Evolutionary conservation across 768 basidiomycete genomes (phyloP), one percentile per base, ranked within the genome.

Genomic region (Cantharellus anzutake): DNA sequence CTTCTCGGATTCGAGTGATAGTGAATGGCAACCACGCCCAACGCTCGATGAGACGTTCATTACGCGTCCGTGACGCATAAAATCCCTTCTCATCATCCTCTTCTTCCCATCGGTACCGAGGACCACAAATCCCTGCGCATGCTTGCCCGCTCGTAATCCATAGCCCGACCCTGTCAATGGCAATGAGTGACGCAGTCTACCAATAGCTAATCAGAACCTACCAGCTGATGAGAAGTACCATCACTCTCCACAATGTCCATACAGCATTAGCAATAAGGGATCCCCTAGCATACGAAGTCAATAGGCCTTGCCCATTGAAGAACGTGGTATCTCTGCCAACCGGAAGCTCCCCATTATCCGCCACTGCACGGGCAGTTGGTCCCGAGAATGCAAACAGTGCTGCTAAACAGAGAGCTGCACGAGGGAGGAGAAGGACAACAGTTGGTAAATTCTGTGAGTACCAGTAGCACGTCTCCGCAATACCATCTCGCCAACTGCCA

Each of bases 371-470:
- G 5, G 35, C 38, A 42, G 11, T 57, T 5, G 56, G 39, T 7
- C 5, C 72, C 67, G 58, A 77, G 69, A 82, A 85, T 0, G 77
- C 70, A 51, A 91, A 70, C n/a, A 92, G 75, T 38, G 91, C 69
- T 0, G 84, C 82, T 3, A 92, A 70, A 48, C 75, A 76, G 44
- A 94, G 72, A 4, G 80, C 88, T 39, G 87, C 87, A 61, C 91
- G 79, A 35, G 91, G 91, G 20, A 94, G 72, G 48, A 92, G 77
- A n/a, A 89, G 76, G 4, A 80, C 77, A 48, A 92, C 80, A 0
- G 85, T 87, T 3, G 90, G 84, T 41, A 84, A 68, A 67, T 91
- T 89, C 72, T 94, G 91, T 1, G 89, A 81, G 64, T 86, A 85
- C 66, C 80, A 80, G 74, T 81, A 86, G 68, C 78, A 86, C 11